Conservation (phyloP, 2,329 filamentous ascomycete genomes). For the Zarea fungicola region DNA sequence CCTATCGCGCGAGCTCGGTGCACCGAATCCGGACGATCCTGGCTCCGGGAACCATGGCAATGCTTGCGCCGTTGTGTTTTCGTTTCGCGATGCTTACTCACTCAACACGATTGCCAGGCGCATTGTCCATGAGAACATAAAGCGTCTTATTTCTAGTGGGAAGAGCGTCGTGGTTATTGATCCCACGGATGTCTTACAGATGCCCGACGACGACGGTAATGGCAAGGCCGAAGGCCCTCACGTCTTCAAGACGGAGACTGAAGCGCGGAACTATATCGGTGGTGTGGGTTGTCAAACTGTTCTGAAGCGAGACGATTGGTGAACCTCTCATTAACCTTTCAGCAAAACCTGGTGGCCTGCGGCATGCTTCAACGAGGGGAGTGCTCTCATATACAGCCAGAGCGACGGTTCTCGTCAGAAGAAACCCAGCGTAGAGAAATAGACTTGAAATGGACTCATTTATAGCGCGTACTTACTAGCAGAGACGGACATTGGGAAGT, state of each 20-base stretch:
- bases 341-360: too few species aligned
- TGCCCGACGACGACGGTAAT: slow-evolving; percentile 14
- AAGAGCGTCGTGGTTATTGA: slow-evolving; percentile 27
- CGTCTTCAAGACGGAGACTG: slow-evolving; percentile 22
- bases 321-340: too few species aligned
- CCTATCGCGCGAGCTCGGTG: slow-evolving; percentile 24
- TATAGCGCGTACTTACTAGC: too few species aligned
- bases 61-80: slow-evolving; percentile 28
- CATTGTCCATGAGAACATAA: slow-evolving; percentile 25
- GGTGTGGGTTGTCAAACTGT: slow-evolving; percentile 25
- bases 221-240: slow-evolving; percentile 12
- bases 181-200: slow-evolving; percentile 21
- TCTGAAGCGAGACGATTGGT: slow-evolving; percentile 20
- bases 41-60: slow-evolving; percentile 21
- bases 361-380: too few species aligned
- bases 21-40: slow-evolving; percentile 19
- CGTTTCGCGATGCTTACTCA: slow-evolving; percentile 28
- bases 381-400: too few species aligned
- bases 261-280: slow-evolving; percentile 25
- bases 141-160: slow-evolving; percentile 20
- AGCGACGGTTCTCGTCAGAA: too few species aligned
- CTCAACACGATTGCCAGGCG: slow-evolving; percentile 25
- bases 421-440: too few species aligned
- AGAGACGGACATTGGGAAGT: too few species aligned
- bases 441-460: too few species aligned